Percentiles rank a stretch among this genome's conserved stretches.
phyloP scores from a whole-genome alignment of 768 basidiomycete species.

The Leccinum disarticulatum region DNA sequence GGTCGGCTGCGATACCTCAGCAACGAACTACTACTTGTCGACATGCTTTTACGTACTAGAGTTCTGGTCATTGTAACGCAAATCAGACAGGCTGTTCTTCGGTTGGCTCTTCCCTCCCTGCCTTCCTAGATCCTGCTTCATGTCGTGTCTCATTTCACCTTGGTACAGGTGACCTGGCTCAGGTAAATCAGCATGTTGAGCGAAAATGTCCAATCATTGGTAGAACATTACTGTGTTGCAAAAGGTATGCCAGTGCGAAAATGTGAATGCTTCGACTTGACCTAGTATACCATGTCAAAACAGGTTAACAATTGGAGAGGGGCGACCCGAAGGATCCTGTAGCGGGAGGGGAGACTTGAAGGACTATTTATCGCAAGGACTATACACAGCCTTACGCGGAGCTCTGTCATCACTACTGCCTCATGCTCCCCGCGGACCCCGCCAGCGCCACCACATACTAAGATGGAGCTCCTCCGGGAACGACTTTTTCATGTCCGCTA shows the following conservation, averaged over 20 bases:
- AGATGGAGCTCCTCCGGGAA: neutral
- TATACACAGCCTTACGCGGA: no score
- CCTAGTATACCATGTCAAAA: slow-evolving; percentile 24
- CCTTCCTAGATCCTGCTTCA: slow-evolving; percentile 14
- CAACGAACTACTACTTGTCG: no score
- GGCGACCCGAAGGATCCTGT: neutral
- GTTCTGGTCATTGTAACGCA: slow-evolving; percentile 25
- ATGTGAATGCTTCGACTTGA: slow-evolving; percentile 26
- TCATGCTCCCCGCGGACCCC: no score
- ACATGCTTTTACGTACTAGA: neutral
- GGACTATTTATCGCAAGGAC: no score
- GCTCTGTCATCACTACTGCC: no score
- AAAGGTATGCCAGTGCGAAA: slow-evolving; percentile 14
- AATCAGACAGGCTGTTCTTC: slow-evolving; percentile 19
- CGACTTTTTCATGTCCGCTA: slow-evolving; percentile 17
- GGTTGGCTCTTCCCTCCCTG: slow-evolving; percentile 16
- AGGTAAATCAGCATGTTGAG: neutral
- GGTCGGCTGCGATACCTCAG: slow-evolving; percentile 10
- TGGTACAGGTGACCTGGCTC: slow-evolving; percentile 12
- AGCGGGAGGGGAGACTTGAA: no score
- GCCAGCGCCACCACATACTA: neutral
- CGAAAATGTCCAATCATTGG: neutral
- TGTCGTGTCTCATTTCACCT: slow-evolving; percentile 13
- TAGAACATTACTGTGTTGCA: slow-evolving; percentile 17
- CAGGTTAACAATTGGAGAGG: slow-evolving; percentile 17